A percentile compares a stretch with the other conserved stretches of the same genome.
These are phyloP conservation scores for Verticillium klebahnii DNA, from an alignment of 2,329 filamentous ascomycete genomes.

Conservation along the genomic window DNA sequence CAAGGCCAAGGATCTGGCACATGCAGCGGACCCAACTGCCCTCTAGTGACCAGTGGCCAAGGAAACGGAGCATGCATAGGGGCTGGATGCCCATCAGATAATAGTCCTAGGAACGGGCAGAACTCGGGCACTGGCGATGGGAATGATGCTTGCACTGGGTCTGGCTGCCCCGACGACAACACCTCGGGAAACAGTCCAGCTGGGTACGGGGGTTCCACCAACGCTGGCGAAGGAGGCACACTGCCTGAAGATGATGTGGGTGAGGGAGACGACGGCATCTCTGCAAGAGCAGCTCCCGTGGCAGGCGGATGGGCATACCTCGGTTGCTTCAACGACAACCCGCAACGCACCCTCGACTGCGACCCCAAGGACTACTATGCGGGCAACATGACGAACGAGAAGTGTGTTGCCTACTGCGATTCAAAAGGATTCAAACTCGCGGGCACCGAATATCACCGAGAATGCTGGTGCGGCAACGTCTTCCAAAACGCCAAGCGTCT, in stretches of 20 bases:
- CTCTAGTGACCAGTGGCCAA: neutral
- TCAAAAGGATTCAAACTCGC: slow-evolving; percentile 35
- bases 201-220: neutral
- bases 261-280: neutral
- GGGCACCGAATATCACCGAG: slow-evolving; percentile 42
- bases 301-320: slow-evolving; percentile 20
- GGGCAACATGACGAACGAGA: slow-evolving; percentile 40
- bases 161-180: neutral
- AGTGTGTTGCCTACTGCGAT: slow-evolving; percentile 43
- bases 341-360: slow-evolving; percentile 12
- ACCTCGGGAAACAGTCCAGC: neutral
- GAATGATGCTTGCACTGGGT: neutral
- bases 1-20: neutral
- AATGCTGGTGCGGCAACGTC: slow-evolving; percentile 46
- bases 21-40: neutral
- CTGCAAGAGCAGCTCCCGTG: neutral
- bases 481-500: slow-evolving; percentile 10
- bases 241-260: neutral
- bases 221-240: neutral
- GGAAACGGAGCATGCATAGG: neutral
- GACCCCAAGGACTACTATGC: slow-evolving; percentile 19
- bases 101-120: neutral
- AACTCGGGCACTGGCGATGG: neutral
- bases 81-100: neutral
- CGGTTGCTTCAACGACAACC: slow-evolving; percentile 25